phyloP scores from a whole-genome alignment of 352 stramenopile species.

The Globisporangium megalacanthum region DNA sequence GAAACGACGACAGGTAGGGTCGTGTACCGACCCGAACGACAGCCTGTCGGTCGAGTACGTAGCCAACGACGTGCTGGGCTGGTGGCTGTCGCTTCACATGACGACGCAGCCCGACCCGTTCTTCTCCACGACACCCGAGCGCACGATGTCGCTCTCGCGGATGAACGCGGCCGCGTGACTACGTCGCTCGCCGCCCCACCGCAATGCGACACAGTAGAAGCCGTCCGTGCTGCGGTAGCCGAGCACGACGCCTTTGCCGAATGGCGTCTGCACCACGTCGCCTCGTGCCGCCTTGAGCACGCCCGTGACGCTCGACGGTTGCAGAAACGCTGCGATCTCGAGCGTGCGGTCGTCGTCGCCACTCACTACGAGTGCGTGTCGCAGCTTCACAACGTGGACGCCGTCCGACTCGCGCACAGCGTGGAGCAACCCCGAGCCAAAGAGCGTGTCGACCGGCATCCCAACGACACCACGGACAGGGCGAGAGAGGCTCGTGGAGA shows the following conservation, averaged over 20 bases:
- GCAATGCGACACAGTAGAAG: conserved; percentile 66
- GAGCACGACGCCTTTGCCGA: conserved; percentile 65
- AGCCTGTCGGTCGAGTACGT: too few relatives aligned
- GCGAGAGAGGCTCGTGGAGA: conserved; percentile 19
- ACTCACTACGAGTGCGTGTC: conserved; percentile 34
- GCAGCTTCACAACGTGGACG: conserved; percentile 64
- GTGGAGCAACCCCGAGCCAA: conserved; percentile 57
- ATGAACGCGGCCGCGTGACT: conserved; percentile 65
- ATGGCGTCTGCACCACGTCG: conserved; percentile 76
- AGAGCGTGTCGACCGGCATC: conserved; percentile 58
- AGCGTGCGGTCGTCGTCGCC: conserved; percentile 7
- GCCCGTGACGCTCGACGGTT: conserved; percentile 45
- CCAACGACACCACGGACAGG: conserved; percentile 52
- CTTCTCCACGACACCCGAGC: conserved; percentile 51
- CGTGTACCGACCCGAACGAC: too few relatives aligned
- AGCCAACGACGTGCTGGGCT: too few relatives aligned
- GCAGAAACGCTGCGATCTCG: conserved; percentile 57
- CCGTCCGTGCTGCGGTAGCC: conserved; percentile 49
- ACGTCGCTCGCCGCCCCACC: conserved; percentile 47
- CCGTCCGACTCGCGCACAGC: conserved; percentile 56
- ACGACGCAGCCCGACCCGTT: conserved; percentile 48
- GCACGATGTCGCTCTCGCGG: conserved; percentile 44
- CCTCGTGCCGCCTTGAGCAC: conserved; percentile 62
- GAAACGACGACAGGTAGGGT: too few relatives aligned
- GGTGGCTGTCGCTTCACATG: conserved; percentile 40